Evolutionary conservation across 2,329 filamentous ascomycete genomes (phyloP).

Genomic region (Penicillium crustosum): DNA sequence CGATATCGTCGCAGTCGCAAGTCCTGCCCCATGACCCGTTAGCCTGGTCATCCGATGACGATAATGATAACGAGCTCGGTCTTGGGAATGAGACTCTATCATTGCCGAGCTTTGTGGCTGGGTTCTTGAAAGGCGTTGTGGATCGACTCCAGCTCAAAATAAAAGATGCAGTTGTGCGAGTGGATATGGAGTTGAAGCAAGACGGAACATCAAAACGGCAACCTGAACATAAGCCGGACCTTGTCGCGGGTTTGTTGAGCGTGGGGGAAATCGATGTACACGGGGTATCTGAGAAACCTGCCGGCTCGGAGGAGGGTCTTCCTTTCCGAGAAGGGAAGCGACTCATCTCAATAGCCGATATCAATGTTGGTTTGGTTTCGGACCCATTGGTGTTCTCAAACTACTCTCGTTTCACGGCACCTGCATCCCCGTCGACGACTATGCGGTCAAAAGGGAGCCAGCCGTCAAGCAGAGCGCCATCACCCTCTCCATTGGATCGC

Average conservation of each 20-base stretch:
- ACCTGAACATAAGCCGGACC: constrained; percentile 38
- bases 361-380: constrained; percentile 49
- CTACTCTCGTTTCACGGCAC: constrained; percentile 40
- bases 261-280: constrained; percentile 38
- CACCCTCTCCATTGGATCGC: constrained; percentile 27
- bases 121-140: constrained; percentile 58
- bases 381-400: constrained; percentile 51
- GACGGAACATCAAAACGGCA: constrained; percentile 39
- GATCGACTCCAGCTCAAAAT: constrained; percentile 58
- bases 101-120: constrained; percentile 59
- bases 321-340: constrained; percentile 42
- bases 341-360: constrained; percentile 45
- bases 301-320: constrained; percentile 21
- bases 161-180: constrained; percentile 51
- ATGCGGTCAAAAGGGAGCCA: constrained; percentile 36
- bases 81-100: constrained; percentile 56
- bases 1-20: constrained; percentile 53
- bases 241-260: constrained; percentile 37
- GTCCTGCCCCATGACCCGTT: constrained; percentile 47
- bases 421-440: constrained; percentile 35
- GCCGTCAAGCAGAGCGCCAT: constrained; percentile 29
- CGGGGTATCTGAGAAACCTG: constrained; percentile 27
- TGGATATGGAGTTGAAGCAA: constrained; percentile 51
- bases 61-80: constrained; percentile 53
- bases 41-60: constrained; percentile 48